Evolutionary conservation across 179 eudicot genomes (phyloP), one percentile per base, ranked within the genome.

Genomic region (Drosera spatulata): DNA sequence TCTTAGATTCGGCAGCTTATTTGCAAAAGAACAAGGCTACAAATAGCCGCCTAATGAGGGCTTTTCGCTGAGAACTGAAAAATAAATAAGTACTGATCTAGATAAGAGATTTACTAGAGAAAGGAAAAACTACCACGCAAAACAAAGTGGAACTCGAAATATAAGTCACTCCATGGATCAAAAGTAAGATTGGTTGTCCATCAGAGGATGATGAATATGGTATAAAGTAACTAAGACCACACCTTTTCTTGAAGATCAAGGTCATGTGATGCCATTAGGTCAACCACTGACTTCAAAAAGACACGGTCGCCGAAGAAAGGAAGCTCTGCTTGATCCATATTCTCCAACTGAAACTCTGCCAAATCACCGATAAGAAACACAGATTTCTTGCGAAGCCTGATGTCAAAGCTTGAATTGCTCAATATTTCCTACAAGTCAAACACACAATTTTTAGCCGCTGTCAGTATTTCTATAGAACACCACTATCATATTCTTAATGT

Each of bases 241-340:
- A 91, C 98, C 96, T 91, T 88, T 66, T 91, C 98, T 76, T 80
- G 95, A 72, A 91, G 95, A 81, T 86, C 88, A 62, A 91, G 79
- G 72, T 91, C 95, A 46, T 70, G 55, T 55, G 87, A 76, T 61
- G 75, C 73, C 40, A 71, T 76, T 66, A 80, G 66, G 75, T 82
- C 82, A 60, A 91, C 87, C 69, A 91, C 73, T 0, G 95, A 77
- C 65, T 81, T 88, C 71, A 88, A 67, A 61, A 91, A 83, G 41
- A 74, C 67, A 22, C 55, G 85, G 71, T 79, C 80, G 57, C 78
- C 81, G 65, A 86, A 73, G 65, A 86, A 77, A 40, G 85, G 81
- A 39, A 71, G 76, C 64, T 79, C 80, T 42, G 71, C 66, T 62
- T 72, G 71, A 49, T 70, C 73, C 13, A 71, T 55, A 60, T 66